These are phyloP conservation scores for Dendrobium chrysotoxum DNA, from an alignment of 106 monocot genomes.

Conservation along the genomic window DNA sequence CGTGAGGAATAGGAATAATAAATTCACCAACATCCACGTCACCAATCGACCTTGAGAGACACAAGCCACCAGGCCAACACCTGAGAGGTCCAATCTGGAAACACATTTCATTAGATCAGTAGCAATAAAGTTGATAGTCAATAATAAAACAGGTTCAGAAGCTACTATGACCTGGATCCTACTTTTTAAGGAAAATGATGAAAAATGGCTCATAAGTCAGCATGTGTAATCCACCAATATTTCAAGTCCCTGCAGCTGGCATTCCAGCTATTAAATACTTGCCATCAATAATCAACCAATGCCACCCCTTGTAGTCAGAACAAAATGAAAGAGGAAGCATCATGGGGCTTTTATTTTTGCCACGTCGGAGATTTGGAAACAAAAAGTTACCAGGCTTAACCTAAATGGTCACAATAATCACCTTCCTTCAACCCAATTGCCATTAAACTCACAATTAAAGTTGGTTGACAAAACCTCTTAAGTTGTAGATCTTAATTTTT, in stretches of 20 bases:
- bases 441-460: too few species aligned
- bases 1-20: conserved; percentile 71
- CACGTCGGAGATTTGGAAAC: too few species aligned
- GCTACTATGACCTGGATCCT: background rate
- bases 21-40: conserved; percentile 81
- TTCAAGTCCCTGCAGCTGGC: background rate
- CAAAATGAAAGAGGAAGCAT: background rate
- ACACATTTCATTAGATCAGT: background rate
- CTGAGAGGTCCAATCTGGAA: conserved; percentile 73
- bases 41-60: conserved; percentile 75
- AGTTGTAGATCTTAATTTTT: too few species aligned
- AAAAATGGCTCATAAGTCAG: background rate
- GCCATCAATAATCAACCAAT: background rate
- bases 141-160: background rate
- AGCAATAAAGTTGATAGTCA: background rate
- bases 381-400: too few species aligned
- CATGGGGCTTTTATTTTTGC: too few species aligned
- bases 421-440: too few species aligned
- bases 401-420: too few species aligned
- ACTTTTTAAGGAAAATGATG: background rate
- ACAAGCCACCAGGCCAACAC: conserved; percentile 86
- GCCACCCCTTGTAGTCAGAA: background rate
- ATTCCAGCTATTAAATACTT: background rate
- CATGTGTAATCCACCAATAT: background rate
- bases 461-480: too few species aligned